Base-by-base conservation (phyloP, 2,329 filamentous ascomycete genomes). In the Neurospora crassa region DNA sequence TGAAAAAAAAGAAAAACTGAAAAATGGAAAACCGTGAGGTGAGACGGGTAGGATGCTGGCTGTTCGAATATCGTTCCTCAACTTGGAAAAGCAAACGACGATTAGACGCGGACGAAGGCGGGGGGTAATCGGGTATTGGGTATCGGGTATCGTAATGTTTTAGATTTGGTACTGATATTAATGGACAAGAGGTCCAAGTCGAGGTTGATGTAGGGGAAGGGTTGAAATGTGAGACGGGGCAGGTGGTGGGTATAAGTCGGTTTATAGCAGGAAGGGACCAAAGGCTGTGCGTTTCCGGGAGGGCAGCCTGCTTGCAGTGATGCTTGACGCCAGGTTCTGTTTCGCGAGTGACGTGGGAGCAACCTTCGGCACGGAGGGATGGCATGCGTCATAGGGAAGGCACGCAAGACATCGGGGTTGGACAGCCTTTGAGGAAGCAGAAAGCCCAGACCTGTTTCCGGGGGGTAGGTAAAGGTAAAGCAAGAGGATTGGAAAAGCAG, bases 381-480 rank as follows among this genome's bases (percentile, higher is more conserved):
- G 70, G 59, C 72, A 43, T 75, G 72, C 74, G 74, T 75, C 74
- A 75, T 75, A 75, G 72, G 71, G 63, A 71, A 43, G 68, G 29
- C 29, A 41, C 59, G 67, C 70, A 53, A 37, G 29, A 69, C 68
- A 70, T 37, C 24, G 29, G 53, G 53, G 53, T 63, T 63, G 53
- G 53, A 63, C 53, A 63, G 53, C 16, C 29, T 63, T 63, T 37
- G 29, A 63, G 24, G 53, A 63, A 63, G 53, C 53, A 63, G 29
- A 63, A 63, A 63, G 53, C 53, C 53, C 53, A 63, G 53, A 34
- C 53, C 53, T 63, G 53, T 63, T 63, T 63, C 53, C 29, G 53
- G 53, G 24, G 53, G 53, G 53, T 63, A 63, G 53, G 7, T 63
- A 34, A 34, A 63, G 53, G 7, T 63, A 34, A 34, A 16, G 47